Base-by-base conservation (phyloP, 345 rosid genomes). In the Limnanthes douglasii region DNA sequence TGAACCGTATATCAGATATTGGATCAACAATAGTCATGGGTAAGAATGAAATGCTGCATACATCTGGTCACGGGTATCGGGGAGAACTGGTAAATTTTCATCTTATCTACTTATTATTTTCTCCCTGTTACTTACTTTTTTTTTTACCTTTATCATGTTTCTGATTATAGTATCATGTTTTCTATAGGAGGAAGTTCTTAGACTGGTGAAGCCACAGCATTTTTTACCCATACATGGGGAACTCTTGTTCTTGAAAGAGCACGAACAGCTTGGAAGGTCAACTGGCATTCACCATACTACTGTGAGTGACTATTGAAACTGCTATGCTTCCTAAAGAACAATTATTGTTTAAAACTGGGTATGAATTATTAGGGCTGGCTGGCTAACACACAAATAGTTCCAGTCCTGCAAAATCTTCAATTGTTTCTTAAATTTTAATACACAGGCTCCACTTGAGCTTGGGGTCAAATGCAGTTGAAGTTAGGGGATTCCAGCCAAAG, bases 181-280 rank as follows among this genome's bases (percentile, higher is more conserved):
- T 61, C 25, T 65, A 54, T 65, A 90, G 98, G 98, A 90, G 69
- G 95, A 90, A 62, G 94, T 80, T 43, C 92, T 90, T 48, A 65
- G 68, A 65, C 72, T 90, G 45, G 94, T 90, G 43, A 90, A 84
- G 69, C 98, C 98, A 3, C 98, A 90, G 42, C 98, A 90, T 66
- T 90, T 90, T 67, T 69, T 90, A 43, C 95, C 98, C 25, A 67
- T 84, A 44, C 95, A 90, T 51, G 98, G 98, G 57, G 98, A 90
- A 62, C 98, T 90, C 15, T 44, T 90, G 75, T 90, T 90, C 65
- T 62, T 90, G 43, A 84, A 80, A 68, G 98, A 90, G 68, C 98
- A 84, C 56, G 95, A 90, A 66, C 55, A 76, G 54, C 95, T 90
- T 18, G 98, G 95, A 24, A 84, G 66, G 44, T 68, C 95, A 40